Evolutionary conservation across 257 asterid genomes (phyloP).

Genomic region (Penstemon newberryi): DNA sequence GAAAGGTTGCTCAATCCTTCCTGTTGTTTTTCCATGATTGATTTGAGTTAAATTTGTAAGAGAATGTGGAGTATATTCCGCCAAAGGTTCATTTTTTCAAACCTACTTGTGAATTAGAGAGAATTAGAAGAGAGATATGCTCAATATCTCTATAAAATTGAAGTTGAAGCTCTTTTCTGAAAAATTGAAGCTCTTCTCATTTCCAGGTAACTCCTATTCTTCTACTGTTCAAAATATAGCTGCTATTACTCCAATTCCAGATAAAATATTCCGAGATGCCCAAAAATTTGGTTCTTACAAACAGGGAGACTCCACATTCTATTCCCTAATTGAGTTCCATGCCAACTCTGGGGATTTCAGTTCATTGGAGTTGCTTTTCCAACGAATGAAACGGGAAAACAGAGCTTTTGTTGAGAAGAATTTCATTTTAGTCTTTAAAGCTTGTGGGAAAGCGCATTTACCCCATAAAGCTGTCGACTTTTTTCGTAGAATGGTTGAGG

Average conservation of each 20-base stretch:
- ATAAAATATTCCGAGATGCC: constrained; percentile 49
- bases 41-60: too few species aligned
- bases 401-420: constrained; percentile 67
- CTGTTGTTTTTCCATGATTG: too few species aligned
- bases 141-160: too few species aligned
- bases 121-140: too few species aligned
- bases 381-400: constrained; percentile 66
- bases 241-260: constrained; percentile 49
- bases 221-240: constrained; percentile 12
- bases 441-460: constrained; percentile 66
- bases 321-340: constrained; percentile 65
- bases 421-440: constrained; percentile 68
- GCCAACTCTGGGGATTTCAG: constrained; percentile 63
- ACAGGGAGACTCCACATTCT: constrained; percentile 82
- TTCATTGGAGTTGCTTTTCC: constrained; percentile 66
- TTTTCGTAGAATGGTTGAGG: constrained; percentile 69
- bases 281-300: constrained; percentile 63
- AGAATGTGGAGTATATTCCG: too few species aligned
- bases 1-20: too few species aligned
- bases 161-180: constrained; percentile 2
- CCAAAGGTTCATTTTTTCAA: too few species aligned
- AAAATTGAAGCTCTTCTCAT: constrained; percentile 35
- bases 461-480: constrained; percentile 63
- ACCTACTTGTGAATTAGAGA: too few species aligned
- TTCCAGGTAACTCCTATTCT: constrained; percentile 35